These are phyloP conservation scores for Leucocoprinus birnbaumii DNA, from an alignment of 768 basidiomycete species.

Conservation along the genomic window DNA sequence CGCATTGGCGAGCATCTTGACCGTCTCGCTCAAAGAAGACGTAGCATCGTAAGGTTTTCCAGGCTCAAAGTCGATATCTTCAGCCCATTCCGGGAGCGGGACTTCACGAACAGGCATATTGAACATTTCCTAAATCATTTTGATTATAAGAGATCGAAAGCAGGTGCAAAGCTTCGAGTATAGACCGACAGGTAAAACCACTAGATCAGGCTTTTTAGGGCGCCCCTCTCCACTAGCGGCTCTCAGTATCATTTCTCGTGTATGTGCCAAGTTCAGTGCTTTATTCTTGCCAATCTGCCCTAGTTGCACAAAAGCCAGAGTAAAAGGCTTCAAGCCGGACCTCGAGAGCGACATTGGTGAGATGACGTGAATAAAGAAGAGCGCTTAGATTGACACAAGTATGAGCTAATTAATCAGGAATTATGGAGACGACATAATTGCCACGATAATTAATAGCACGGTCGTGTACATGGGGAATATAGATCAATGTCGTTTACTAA, in stretches of 20 bases:
- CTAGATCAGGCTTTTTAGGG: slow-evolving; percentile 66
- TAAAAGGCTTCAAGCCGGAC: slow-evolving; percentile 62
- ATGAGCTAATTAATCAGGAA: background rate
- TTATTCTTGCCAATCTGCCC: slow-evolving; percentile 74
- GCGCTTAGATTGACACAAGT: no score
- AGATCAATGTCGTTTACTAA: no score
- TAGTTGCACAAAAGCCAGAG: slow-evolving; percentile 87
- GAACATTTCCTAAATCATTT: slow-evolving; percentile 69
- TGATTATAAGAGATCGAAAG: no score
- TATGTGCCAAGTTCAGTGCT: slow-evolving; percentile 76
- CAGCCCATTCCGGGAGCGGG: slow-evolving; percentile 83
- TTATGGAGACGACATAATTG: no score
- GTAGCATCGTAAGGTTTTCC: slow-evolving; percentile 57
- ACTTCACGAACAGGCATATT: slow-evolving; percentile 81
- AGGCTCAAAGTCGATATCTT: slow-evolving; percentile 63
- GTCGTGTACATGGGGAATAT: background rate
- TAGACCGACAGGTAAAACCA: slow-evolving; percentile 76
- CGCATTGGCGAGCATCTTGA: slow-evolving; percentile 75
- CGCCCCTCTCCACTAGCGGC: slow-evolving; percentile 49
- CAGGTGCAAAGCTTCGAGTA: no score
- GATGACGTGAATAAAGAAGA: background rate
- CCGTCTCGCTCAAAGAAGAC: slow-evolving; percentile 64
- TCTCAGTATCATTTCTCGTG: slow-evolving; percentile 72
- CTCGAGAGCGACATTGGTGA: slow-evolving; percentile 1
- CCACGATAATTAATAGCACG: background rate